These are phyloP conservation scores for Syncephalastrum contaminatum DNA, from an alignment of 371 early-diverging fungal species.

Conservation along the genomic window DNA sequence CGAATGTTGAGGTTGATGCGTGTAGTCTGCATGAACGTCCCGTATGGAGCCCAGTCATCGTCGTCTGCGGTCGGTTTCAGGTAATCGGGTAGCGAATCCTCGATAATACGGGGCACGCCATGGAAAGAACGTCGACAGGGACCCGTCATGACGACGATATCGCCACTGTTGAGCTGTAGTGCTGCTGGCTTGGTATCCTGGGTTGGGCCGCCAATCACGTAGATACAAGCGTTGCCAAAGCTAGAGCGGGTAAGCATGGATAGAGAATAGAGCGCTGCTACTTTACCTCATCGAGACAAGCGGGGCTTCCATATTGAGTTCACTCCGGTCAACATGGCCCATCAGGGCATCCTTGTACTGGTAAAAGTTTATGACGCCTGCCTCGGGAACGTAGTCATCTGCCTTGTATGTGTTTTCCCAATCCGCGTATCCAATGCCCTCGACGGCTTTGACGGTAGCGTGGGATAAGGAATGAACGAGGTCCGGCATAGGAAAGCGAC, in stretches of 20 bases:
- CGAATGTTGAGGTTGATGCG: conserved; percentile 79
- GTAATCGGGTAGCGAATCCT: conserved; percentile 62
- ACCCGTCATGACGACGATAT: conserved; percentile 85
- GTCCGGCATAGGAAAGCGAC: conserved; percentile 53
- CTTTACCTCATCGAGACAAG: conserved; percentile 76
- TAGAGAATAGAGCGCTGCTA: background rate
- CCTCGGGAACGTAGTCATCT: conserved; percentile 73
- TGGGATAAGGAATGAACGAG: conserved; percentile 44
- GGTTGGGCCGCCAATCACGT: conserved; percentile 73
- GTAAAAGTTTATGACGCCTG: conserved; percentile 95
- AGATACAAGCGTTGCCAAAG: conserved; percentile 79
- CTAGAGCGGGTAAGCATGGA: conserved; percentile 23
- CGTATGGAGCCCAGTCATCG: conserved; percentile 58
- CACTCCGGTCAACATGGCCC: conserved; percentile 94
- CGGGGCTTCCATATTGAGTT: conserved; percentile 80
- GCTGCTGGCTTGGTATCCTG: conserved; percentile 67
- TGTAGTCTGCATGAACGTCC: conserved; percentile 54
- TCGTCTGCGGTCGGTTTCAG: conserved; percentile 28
- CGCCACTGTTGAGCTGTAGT: conserved; percentile 75
- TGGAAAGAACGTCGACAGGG: conserved; percentile 72
- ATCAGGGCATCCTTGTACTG: conserved; percentile 82
- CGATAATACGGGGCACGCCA: conserved; percentile 76
- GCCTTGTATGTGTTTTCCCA: conserved; percentile 49
- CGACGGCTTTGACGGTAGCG: conserved; percentile 52
- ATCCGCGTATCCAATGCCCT: conserved; percentile 37